These are phyloP conservation scores for Canavalia ensiformis DNA, from an alignment of 306 rosid species.

Conservation along the genomic window DNA sequence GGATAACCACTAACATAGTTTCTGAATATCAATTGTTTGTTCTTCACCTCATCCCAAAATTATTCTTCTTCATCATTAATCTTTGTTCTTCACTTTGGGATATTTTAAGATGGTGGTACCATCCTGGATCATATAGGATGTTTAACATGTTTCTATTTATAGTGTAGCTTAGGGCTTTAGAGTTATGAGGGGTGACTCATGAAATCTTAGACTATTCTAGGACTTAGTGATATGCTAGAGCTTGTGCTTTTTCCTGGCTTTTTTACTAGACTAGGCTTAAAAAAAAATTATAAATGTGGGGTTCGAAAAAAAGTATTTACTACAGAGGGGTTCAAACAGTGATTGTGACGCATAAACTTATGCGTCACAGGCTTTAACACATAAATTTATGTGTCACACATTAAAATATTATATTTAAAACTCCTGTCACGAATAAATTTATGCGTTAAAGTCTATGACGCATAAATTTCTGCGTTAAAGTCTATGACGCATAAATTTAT, in stretches of 20 bases:
- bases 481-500: too few species aligned
- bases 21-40: constrained; percentile 44
- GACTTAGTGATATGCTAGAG: background rate
- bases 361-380: too few species aligned
- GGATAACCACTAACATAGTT: constrained; percentile 44
- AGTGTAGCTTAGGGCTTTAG: background rate
- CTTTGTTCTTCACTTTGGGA: background rate
- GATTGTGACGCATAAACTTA: too few species aligned
- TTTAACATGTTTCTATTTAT: background rate
- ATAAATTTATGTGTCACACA: too few species aligned
- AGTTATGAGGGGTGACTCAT: background rate
- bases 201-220: background rate
- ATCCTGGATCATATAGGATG: background rate
- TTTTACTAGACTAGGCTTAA: background rate
- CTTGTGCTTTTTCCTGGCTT: background rate
- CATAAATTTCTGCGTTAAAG: too few species aligned
- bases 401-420: too few species aligned
- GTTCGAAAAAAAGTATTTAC: too few species aligned
- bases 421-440: too few species aligned
- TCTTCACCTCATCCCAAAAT: constrained; percentile 37
- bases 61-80: background rate
- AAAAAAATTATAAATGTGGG: too few species aligned
- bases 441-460: too few species aligned
- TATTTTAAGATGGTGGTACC: background rate
- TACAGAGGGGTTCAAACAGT: too few species aligned